A percentile compares a stretch with the other conserved stretches of the same genome.
Evolutionary conservation across 331 rosid genomes (phyloP).

Genomic region (Malus hybrid): DNA sequence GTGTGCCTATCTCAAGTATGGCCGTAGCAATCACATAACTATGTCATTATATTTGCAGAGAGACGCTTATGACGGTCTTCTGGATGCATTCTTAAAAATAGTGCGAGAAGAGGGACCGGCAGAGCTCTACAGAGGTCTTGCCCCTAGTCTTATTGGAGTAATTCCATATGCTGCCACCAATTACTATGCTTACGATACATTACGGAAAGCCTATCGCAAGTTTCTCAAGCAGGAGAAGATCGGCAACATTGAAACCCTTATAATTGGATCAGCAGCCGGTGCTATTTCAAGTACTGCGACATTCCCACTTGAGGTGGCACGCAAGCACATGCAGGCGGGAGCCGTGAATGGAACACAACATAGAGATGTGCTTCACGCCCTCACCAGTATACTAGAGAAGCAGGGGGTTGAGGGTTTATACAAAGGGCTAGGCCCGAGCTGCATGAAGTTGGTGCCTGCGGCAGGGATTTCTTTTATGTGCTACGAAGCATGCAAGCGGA

Average conservation of each 20-base stretch:
- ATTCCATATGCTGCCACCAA: conserved; percentile 92
- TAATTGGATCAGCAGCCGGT: conserved; percentile 93
- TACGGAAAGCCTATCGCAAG: conserved; percentile 68
- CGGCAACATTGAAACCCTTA: conserved; percentile 89
- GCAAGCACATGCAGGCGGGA: conserved; percentile 99
- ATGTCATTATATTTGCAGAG: conserved; percentile 51
- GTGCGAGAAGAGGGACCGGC: conserved; percentile 75
- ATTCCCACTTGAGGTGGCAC: conserved; percentile 96
- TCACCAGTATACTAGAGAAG: conserved; percentile 74
- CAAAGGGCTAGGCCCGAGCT: conserved; percentile 89
- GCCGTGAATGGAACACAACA: conserved; percentile 82
- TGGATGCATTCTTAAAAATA: conserved; percentile 83
- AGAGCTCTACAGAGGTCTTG: conserved; percentile 90
- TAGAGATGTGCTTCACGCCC: conserved; percentile 78
- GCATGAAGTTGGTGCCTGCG: conserved; percentile 94
- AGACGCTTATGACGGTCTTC: conserved; percentile 59
- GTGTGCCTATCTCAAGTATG: background rate
- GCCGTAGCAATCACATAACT: background rate
- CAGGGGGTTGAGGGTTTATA: conserved; percentile 80
- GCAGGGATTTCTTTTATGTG: conserved; percentile 99
- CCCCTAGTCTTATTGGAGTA: conserved; percentile 88
- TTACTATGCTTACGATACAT: conserved; percentile 80
- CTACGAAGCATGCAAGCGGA: conserved; percentile 87
- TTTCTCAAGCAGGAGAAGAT: conserved; percentile 67
- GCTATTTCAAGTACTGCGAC: conserved; percentile 89